Conservation (phyloP, 352 stramenopile species). For the Halophytophthora polymorphica region DNA sequence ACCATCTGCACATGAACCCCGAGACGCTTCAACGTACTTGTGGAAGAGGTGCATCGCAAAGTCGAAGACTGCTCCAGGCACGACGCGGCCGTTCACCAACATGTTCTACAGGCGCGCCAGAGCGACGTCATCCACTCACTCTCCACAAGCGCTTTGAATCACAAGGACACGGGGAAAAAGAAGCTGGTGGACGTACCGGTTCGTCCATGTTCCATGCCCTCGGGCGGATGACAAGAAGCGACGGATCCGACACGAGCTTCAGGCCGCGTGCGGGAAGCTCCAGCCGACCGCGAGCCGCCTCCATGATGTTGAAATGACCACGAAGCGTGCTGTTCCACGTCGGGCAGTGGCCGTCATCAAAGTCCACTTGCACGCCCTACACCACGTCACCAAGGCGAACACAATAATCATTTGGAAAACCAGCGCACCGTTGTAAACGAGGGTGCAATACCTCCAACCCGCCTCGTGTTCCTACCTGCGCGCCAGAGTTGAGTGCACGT, state of each 20-base stretch:
- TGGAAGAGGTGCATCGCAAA: conserved; percentile 96
- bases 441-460: conserved; percentile 79
- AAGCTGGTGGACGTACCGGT: conserved; percentile 34
- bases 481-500: conserved; percentile 91
- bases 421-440: too few species aligned
- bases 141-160: conserved; percentile 4
- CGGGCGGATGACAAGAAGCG: conserved; percentile 91
- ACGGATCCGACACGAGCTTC: conserved; percentile 31
- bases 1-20: neutral
- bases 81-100: conserved; percentile 83
- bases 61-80: conserved; percentile 92
- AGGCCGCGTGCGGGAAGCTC: conserved; percentile 17
- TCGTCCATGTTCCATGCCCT: conserved; percentile 96
- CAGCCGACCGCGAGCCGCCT: conserved; percentile 79
- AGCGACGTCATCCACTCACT: too few species aligned
- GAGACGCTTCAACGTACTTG: conserved; percentile 53
- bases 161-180: neutral
- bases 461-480: conserved; percentile 57
- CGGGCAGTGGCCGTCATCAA: conserved; percentile 81
- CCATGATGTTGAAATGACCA: conserved; percentile 91
- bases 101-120: conserved; percentile 72
- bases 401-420: neutral
- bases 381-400: neutral
- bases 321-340: conserved; percentile 92
- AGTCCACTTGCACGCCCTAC: conserved; percentile 72